These are phyloP conservation scores for Aspergillus ruber DNA, from an alignment of 2,329 filamentous ascomycete species.

Conservation along the genomic window DNA sequence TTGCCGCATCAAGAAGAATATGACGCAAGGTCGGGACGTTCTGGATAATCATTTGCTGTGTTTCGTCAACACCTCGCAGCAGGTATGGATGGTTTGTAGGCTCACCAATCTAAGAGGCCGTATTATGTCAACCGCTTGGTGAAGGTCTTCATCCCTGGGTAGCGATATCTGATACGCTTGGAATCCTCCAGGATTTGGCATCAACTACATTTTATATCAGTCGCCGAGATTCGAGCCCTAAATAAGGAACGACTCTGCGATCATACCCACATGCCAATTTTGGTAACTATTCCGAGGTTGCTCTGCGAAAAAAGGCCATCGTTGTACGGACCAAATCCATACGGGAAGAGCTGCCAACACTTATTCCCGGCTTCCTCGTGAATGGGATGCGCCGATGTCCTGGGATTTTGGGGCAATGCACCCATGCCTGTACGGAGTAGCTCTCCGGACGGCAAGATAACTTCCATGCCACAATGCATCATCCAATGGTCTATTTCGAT, in stretches of 20 bases:
- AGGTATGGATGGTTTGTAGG: background rate
- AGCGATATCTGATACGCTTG: constrained; percentile 42
- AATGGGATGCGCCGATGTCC: background rate
- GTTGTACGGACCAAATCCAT: constrained; percentile 34
- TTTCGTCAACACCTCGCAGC: background rate
- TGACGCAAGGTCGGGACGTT: constrained; percentile 45
- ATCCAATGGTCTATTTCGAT: constrained; percentile 39
- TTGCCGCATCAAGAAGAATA: constrained; percentile 40
- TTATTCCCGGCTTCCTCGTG: constrained; percentile 18
- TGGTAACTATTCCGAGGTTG: constrained; percentile 49
- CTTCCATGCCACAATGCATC: constrained; percentile 39
- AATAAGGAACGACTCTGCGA: too few relatives aligned
- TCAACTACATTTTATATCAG: constrained; percentile 26
- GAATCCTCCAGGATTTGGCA: constrained; percentile 48
- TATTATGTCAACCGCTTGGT: constrained; percentile 32
- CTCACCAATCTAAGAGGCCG: constrained; percentile 24
- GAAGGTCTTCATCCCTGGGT: constrained; percentile 44
- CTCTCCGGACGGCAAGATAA: constrained; percentile 43
- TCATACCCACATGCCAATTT: constrained; percentile 45
- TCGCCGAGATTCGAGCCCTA: background rate
- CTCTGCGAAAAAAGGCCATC: constrained; percentile 48
- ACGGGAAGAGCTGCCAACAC: constrained; percentile 39
- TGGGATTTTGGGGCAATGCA: constrained; percentile 17
- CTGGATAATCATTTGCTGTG: constrained; percentile 36
- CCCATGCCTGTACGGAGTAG: constrained; percentile 44